Percentiles rank a stretch among this genome's conserved stretches.
Conservation (phyloP, 2,329 filamentous ascomycete species). For the Hypoxylon sp. region DNA sequence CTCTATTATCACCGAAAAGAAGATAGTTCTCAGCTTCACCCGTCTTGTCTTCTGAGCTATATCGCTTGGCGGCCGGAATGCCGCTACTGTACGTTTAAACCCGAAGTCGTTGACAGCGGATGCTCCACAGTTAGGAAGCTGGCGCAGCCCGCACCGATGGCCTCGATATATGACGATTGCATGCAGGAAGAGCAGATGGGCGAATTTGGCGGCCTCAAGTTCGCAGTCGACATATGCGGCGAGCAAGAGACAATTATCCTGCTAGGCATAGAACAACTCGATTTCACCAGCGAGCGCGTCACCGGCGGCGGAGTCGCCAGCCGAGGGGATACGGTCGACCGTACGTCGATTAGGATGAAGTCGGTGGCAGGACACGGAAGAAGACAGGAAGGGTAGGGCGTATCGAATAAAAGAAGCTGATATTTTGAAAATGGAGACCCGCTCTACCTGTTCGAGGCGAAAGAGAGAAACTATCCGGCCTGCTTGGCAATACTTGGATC, state of each 20-base stretch:
- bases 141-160: constrained; percentile 40
- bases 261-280: constrained; percentile 24
- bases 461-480: neutral
- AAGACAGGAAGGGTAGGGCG: neutral
- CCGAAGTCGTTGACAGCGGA: constrained; percentile 10
- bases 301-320: neutral
- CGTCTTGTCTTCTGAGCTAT: constrained; percentile 3
- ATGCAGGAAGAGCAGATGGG: constrained; percentile 23
- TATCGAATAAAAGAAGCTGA: constrained; percentile 22
- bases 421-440: no score
- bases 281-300: neutral
- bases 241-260: constrained; percentile 30
- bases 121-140: constrained; percentile 22
- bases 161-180: constrained; percentile 16
- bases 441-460: no score
- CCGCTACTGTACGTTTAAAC: constrained; percentile 39
- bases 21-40: neutral
- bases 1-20: neutral
- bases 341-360: neutral
- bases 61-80: constrained; percentile 30
- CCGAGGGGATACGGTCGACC: neutral
- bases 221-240: constrained; percentile 37
- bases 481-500: neutral
- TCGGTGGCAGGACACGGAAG: neutral
- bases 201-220: constrained; percentile 34